Evolutionary conservation across 2,329 filamentous ascomycete species (phyloP).

Genomic region (Fusarium stilboides): DNA sequence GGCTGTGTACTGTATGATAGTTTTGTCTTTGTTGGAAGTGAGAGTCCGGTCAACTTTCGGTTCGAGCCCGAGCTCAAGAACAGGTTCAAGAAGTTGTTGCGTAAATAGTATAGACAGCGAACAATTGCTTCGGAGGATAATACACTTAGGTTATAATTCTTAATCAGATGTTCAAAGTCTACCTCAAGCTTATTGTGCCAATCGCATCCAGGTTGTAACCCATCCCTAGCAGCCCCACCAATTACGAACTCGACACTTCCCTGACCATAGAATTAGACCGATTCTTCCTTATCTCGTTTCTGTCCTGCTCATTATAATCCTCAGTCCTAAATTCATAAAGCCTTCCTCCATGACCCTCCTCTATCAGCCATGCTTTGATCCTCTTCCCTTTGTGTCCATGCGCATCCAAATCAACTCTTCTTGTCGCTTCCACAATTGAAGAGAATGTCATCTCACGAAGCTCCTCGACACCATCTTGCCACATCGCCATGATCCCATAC

Average conservation of each 20-base stretch:
- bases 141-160: too few species aligned
- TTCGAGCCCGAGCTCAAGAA: neutral
- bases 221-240: too few species aligned
- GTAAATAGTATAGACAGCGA: neutral
- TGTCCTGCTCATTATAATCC: neutral
- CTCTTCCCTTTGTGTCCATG: accelerated
- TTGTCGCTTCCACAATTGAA: conserved; percentile 13
- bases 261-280: neutral
- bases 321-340: neutral
- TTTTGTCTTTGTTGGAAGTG: conserved; percentile 38
- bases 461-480: conserved; percentile 23
- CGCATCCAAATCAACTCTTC: neutral
- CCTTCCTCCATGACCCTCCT: neutral
- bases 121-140: neutral
- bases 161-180: too few species aligned
- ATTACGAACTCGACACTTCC: neutral
- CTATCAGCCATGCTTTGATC: neutral
- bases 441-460: conserved; percentile 38
- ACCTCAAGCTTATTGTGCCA: too few species aligned
- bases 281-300: neutral
- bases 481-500: conserved; percentile 31
- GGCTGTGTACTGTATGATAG: conserved; percentile 32
- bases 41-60: conserved; percentile 29
- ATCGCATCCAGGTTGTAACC: too few species aligned
- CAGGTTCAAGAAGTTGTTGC: neutral